These are phyloP conservation scores for Amaranthus cruentus DNA, from an alignment of 148 eudicot genomes.

Conservation along the genomic window DNA sequence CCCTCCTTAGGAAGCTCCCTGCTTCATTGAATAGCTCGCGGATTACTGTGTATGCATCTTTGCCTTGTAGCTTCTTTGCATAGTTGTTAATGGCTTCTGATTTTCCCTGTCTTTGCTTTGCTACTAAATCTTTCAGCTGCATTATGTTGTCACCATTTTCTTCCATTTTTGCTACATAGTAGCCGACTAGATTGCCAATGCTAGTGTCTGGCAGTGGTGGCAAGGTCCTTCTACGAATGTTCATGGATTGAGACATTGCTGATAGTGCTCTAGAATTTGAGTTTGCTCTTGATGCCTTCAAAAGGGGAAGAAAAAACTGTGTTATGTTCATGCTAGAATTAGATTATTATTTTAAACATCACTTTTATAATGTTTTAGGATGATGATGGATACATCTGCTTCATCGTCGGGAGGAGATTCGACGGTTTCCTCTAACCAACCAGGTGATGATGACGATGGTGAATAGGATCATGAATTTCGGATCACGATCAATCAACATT, in stretches of 20 bases:
- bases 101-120: constrained; percentile 31
- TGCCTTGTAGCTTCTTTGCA: constrained; percentile 25
- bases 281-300: constrained; percentile 29
- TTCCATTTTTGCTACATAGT: constrained; percentile 23
- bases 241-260: constrained; percentile 37
- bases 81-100: constrained; percentile 28
- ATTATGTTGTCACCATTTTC: constrained; percentile 4
- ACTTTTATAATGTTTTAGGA: no score
- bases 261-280: constrained; percentile 15
- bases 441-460: no score
- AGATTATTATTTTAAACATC: no score
- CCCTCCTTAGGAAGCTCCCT: constrained; percentile 28
- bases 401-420: no score
- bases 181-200: constrained; percentile 35
- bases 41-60: constrained; percentile 20
- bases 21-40: constrained; percentile 30
- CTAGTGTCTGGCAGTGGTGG: constrained; percentile 29
- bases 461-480: no score
- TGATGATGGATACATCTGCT: no score
- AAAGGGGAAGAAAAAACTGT: background rate
- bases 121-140: constrained; percentile 17
- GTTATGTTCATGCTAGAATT: background rate
- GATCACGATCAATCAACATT: no score
- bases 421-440: no score
- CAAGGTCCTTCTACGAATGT: constrained; percentile 30